These are phyloP conservation scores for Jackrogersella multiformis DNA, from an alignment of 495 filamentous ascomycete genomes.

Conservation along the genomic window DNA sequence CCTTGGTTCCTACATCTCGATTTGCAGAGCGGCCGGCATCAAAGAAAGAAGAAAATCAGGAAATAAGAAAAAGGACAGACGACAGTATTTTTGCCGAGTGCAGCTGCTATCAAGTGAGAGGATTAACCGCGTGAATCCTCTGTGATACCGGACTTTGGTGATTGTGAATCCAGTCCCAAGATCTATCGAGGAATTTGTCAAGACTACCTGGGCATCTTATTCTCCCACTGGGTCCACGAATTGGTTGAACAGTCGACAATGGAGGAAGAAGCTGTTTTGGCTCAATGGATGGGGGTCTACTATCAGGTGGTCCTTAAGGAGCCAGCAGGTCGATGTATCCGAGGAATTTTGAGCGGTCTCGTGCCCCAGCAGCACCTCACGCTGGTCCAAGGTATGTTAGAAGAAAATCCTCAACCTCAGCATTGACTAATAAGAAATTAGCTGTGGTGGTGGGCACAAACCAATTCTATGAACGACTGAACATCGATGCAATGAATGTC, in stretches of 20 bases:
- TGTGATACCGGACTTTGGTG: background rate
- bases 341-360: slow-evolving; percentile 78
- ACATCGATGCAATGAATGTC: slow-evolving; percentile 45
- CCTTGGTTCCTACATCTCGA: no score
- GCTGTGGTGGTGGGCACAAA: slow-evolving; percentile 35
- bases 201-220: background rate
- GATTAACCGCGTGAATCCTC: background rate
- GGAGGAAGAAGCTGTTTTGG: slow-evolving; percentile 28
- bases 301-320: slow-evolving; percentile 47
- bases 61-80: no score
- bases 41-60: no score
- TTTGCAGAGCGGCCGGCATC: no score
- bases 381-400: slow-evolving; percentile 75
- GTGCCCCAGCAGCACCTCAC: slow-evolving; percentile 75
- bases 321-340: slow-evolving; percentile 71
- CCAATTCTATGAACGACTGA: slow-evolving; percentile 18
- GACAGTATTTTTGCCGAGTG: no score
- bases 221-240: no score
- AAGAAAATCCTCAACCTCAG: background rate
- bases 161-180: background rate
- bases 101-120: background rate
- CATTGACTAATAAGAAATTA: slow-evolving; percentile 20
- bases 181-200: background rate
- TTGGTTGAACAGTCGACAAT: slow-evolving; percentile 9
- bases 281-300: slow-evolving; percentile 40